Evolutionary conservation across 1,284 basidiomycete species (phyloP).

Genomic region (Leccinum insolens): DNA sequence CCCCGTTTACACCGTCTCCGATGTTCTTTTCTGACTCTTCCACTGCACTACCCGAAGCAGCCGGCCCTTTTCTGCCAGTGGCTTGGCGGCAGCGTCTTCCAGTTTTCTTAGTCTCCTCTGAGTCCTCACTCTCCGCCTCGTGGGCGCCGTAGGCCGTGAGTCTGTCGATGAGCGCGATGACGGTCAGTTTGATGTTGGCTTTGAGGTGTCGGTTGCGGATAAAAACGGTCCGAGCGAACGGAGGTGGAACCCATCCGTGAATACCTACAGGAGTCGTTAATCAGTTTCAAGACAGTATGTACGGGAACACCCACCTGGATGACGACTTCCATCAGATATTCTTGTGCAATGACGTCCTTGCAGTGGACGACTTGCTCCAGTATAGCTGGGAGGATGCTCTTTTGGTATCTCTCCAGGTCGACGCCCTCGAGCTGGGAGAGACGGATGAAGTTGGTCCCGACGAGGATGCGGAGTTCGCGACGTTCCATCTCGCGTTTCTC

Average conservation of each 20-base stretch:
- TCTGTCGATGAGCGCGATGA: conserved; percentile 95
- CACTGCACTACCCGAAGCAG: conserved; percentile 29
- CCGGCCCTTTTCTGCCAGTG: conserved; percentile 85
- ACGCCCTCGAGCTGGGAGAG: conserved; percentile 53
- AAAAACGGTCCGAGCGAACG: conserved; percentile 94
- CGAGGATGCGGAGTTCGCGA: conserved; percentile 75
- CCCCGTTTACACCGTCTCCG: conserved; percentile 35
- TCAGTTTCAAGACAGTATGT: no score
- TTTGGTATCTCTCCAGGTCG: no score
- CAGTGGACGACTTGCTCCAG: conserved; percentile 96
- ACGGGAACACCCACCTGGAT: conserved; percentile 42
- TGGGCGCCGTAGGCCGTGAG: conserved; percentile 91
- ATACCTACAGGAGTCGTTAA: no score
- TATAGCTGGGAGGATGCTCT: conserved; percentile 61
- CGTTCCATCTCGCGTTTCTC: no score
- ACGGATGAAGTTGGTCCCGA: conserved; percentile 94
- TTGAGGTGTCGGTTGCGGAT: conserved; percentile 85
- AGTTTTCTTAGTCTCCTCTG: no score
- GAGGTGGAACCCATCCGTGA: conserved; percentile 67
- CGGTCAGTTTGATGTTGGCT: conserved; percentile 96
- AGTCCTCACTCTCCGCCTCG: conserved; percentile 41
- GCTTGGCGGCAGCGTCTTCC: conserved; percentile 77
- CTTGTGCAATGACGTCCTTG: conserved; percentile 96
- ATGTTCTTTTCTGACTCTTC: conserved; percentile 36
- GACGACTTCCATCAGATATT: conserved; percentile 97